Evolutionary conservation across 441 rosid species (phyloP).

Genomic region (Gossypium laxum): DNA sequence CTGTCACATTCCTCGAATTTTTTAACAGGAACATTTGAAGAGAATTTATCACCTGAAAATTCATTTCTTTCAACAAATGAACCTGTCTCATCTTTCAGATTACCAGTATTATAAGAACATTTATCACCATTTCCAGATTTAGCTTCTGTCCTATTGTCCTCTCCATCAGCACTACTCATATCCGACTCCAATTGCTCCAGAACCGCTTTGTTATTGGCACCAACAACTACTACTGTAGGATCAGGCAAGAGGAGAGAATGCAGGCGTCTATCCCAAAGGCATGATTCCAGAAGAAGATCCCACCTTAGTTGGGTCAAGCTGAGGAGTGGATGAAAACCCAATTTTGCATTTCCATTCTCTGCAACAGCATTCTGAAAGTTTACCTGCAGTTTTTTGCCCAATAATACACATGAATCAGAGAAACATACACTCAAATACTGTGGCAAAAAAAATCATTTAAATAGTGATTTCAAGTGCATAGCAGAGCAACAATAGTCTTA

Average conservation of each 20-base stretch:
- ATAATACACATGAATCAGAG: not conserved
- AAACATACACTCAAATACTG: not conserved
- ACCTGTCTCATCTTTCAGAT: slow-evolving; percentile 19
- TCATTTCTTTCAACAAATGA: slow-evolving; percentile 23
- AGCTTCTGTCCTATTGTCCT: slow-evolving; percentile 19
- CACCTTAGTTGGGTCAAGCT: slow-evolving; percentile 53
- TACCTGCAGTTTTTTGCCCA: slow-evolving; percentile 26
- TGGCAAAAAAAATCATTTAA: not conserved
- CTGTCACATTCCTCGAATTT: slow-evolving; percentile 22
- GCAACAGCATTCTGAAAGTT: slow-evolving; percentile 32
- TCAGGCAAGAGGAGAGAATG: slow-evolving; percentile 49
- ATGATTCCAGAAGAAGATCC: slow-evolving; percentile 75
- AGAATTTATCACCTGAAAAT: slow-evolving; percentile 26
- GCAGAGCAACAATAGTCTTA: slow-evolving; percentile 4
- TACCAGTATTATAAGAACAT: slow-evolving; percentile 18
- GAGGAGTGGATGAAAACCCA: slow-evolving; percentile 41
- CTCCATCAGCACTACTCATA: slow-evolving; percentile 18
- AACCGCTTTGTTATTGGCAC: slow-evolving; percentile 25
- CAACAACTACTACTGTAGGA: slow-evolving; percentile 29
- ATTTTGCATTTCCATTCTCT: slow-evolving; percentile 32
- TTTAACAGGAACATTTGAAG: slow-evolving; percentile 25
- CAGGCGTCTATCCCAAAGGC: slow-evolving; percentile 67
- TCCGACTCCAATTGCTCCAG: slow-evolving; percentile 24
- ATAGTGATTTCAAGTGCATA: not conserved
- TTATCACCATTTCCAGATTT: slow-evolving; percentile 21